phyloP scores from a whole-genome alignment of 305 asterid genomes.

The Plantago coronopus region DNA sequence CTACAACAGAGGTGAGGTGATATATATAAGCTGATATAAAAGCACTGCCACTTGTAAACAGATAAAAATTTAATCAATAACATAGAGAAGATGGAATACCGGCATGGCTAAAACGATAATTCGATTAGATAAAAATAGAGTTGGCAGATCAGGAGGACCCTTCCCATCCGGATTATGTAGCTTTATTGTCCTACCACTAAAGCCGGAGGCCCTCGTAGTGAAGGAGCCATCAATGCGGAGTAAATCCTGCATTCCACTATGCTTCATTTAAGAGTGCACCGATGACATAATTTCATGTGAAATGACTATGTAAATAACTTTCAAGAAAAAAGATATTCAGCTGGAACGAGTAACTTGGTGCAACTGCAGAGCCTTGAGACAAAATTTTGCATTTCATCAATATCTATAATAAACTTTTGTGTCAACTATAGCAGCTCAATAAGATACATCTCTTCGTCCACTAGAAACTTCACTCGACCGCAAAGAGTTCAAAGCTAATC shows the following conservation, averaged over 20 bases:
- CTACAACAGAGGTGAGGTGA: constrained; percentile 37
- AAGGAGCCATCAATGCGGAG: constrained; percentile 42
- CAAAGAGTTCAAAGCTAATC: not conserved
- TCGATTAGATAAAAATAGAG: constrained; percentile 82
- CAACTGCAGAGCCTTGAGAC: not conserved
- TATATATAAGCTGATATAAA: not conserved
- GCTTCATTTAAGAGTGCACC: constrained; percentile 48
- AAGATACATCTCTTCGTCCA: not conserved
- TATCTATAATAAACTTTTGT: not conserved
- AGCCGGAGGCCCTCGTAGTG: too few relatives aligned
- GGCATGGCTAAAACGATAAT: constrained; percentile 97
- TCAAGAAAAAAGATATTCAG: not conserved
- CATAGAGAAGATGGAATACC: constrained; percentile 35
- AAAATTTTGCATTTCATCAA: not conserved
- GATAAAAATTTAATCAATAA: constrained; percentile 18
- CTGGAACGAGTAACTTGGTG: not conserved
- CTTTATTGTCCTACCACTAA: too few relatives aligned
- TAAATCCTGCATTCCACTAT: constrained; percentile 73
- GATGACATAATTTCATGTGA: constrained; percentile 78
- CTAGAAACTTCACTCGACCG: not conserved
- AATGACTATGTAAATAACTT: constrained; percentile 17
- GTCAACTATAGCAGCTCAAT: not conserved
- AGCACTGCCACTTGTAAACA: not conserved
- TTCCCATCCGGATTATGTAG: too few relatives aligned
- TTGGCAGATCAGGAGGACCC: constrained; percentile 88